Evolutionary conservation across 2,329 filamentous ascomycete genomes (phyloP), one percentile per base, ranked within the genome.

Genomic region (Xylariaceae sp.): DNA sequence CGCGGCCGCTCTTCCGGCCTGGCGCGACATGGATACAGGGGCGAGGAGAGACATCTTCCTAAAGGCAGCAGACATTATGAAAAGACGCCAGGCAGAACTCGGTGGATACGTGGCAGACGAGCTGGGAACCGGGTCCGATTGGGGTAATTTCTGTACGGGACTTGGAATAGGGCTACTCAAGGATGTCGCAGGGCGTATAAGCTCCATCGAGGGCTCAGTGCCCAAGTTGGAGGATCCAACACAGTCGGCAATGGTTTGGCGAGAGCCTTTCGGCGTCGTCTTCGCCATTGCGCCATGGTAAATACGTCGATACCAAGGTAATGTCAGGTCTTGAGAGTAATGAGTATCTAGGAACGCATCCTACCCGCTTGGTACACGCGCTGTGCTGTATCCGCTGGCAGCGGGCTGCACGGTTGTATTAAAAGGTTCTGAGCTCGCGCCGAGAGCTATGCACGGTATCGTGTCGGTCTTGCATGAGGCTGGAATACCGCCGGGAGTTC

Each of bases 241-340:
- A 0, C 76, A 76, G 19, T 76, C 72, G 45, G 88, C 84, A 0
- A 74, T 94, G 59, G 72, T 95, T 4, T 71, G 86, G 57, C 86
- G 84, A 65, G 88, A 92, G 69, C 89, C 90, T 0, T 90, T 83
- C 61, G 90, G 90, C 1, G 89, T 94, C 7, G 78, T 92, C 14
- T 73, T 95, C 31, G 85, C 83, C 2, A 90, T 95, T 68, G 88
- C 87, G 2, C 89, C 90, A 10, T 96, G 90, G 90, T 91, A 75
- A 61, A 73, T 50, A 1, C 10, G 17, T 59, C 6, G 22, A 28
- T 7, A 11, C 17, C 31, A 31, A 14, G 6, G 38, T n/a, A 5
- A 42, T 7, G 5, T 19, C 22, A 16, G 36, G 28, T n/a, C 9
- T 36, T 9, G 17, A 46, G 16, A 47, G 7, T 51, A 12, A 53